Percentiles rank a stretch among this genome's conserved stretches.
These are phyloP conservation scores for Chrysoporthe deuterocubensis DNA, from an alignment of 2,329 filamentous ascomycete species.

Conservation along the genomic window DNA sequence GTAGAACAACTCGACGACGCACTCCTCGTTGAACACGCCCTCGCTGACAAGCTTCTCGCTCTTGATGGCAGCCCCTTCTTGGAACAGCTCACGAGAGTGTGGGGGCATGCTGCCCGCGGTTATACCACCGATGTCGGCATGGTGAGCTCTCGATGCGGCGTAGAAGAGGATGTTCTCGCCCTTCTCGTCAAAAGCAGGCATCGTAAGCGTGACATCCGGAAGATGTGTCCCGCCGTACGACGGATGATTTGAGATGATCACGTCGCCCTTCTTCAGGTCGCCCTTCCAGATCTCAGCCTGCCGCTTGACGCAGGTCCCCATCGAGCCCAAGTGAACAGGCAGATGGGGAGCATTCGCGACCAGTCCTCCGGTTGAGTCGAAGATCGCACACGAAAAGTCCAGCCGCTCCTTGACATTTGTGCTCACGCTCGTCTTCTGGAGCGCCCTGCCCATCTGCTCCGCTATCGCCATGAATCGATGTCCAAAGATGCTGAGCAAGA, in stretches of 20 bases:
- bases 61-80: conserved; percentile 68
- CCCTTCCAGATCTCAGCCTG: conserved; percentile 82
- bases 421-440: conserved; percentile 80
- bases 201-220: conserved; percentile 81
- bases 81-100: conserved; percentile 66
- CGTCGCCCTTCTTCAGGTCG: conserved; percentile 77
- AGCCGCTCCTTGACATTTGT: conserved; percentile 83
- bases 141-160: conserved; percentile 78
- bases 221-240: conserved; percentile 84
- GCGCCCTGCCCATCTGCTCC: conserved; percentile 79
- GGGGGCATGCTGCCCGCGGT: conserved; percentile 84
- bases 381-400: conserved; percentile 83
- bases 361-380: conserved; percentile 74
- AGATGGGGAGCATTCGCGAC: conserved; percentile 83
- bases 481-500: conserved; percentile 78
- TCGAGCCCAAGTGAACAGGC: conserved; percentile 79
- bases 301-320: conserved; percentile 82
- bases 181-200: conserved; percentile 70
- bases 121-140: conserved; percentile 85
- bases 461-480: conserved; percentile 86
- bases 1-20: conserved; percentile 73
- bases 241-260: conserved; percentile 83
- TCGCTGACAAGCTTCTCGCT: conserved; percentile 74
- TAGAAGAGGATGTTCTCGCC: conserved; percentile 80
- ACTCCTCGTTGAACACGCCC: conserved; percentile 76